A percentile compares a stretch with the other conserved stretches of the same genome.
phyloP scores from a whole-genome alignment of 2,329 filamentous ascomycete species.

The Fusarium sp. region DNA sequence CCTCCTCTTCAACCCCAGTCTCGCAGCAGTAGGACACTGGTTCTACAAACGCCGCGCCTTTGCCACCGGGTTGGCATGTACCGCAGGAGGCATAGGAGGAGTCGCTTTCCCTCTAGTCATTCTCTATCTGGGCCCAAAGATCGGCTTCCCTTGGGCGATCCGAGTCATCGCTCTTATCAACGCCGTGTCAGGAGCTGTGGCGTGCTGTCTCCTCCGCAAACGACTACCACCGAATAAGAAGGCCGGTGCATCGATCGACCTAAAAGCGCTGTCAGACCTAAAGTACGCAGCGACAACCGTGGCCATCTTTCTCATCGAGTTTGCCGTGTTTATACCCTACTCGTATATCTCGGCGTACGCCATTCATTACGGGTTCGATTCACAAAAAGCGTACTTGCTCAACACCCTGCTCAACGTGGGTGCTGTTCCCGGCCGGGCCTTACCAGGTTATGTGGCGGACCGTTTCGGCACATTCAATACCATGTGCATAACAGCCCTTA shows the following conservation, averaged over 20 bases:
- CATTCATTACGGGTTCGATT: conserved; percentile 58
- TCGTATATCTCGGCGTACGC: conserved; percentile 77
- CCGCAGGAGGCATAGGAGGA: conserved; percentile 71
- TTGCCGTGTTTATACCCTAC: conserved; percentile 73
- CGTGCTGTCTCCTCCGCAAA: conserved; percentile 49
- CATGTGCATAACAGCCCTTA: conserved; percentile 69
- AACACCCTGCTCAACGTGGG: conserved; percentile 78
- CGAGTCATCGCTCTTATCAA: conserved; percentile 47
- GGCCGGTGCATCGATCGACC: conserved; percentile 59
- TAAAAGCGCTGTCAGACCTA: conserved; percentile 62
- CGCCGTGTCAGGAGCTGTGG: conserved; percentile 44
- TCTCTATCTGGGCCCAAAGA: conserved; percentile 39
- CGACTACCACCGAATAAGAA: conserved; percentile 61
- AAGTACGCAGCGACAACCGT: conserved; percentile 64
- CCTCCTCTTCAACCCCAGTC: conserved; percentile 76
- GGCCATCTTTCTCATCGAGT: conserved; percentile 67
- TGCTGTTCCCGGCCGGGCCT: conserved; percentile 74
- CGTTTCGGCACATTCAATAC: conserved; percentile 77
- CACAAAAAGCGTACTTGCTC: conserved; percentile 72
- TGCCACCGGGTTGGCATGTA: conserved; percentile 77
- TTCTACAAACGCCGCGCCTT: conserved; percentile 74
- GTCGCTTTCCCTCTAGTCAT: conserved; percentile 60
- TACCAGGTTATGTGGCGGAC: conserved; percentile 74
- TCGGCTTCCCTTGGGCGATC: conserved; percentile 49
- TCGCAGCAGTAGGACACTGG: conserved; percentile 76